Conservation (phyloP, 495 filamentous ascomycete genomes). For the Choiromyces venosus region DNA sequence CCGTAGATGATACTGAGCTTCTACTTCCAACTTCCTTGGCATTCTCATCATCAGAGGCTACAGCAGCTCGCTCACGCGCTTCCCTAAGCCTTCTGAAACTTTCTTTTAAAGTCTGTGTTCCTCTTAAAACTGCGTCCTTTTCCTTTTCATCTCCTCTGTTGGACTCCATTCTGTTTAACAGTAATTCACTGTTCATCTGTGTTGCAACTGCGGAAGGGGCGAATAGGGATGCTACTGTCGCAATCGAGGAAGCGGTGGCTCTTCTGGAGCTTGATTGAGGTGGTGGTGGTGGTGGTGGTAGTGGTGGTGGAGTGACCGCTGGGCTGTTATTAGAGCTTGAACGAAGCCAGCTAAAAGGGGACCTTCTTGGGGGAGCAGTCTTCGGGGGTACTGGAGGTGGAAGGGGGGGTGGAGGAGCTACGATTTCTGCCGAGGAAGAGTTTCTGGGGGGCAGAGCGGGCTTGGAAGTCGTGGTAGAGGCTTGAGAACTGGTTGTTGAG, state of each 20-base stretch:
- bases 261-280: conserved; percentile 29
- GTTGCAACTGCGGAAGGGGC: conserved; percentile 30
- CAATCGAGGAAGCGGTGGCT: conserved; percentile 39
- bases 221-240: conserved; percentile 30
- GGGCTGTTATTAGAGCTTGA: conserved; percentile 24
- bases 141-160: conserved; percentile 40
- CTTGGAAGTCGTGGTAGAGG: conserved; percentile 29
- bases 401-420: conserved; percentile 13
- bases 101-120: conserved; percentile 39
- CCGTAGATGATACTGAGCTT: conserved; percentile 28
- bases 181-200: conserved; percentile 35
- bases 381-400: conserved; percentile 17
- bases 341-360: conserved; percentile 42
- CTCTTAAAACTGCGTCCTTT: conserved; percentile 36
- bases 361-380: conserved; percentile 36
- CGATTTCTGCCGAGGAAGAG: conserved; percentile 12
- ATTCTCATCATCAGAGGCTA: conserved; percentile 14
- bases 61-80: conserved; percentile 27
- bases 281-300: background rate
- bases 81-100: conserved; percentile 41
- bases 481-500: conserved; percentile 34
- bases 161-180: conserved; percentile 28
- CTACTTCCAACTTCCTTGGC: conserved; percentile 14
- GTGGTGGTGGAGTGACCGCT: conserved; percentile 12
- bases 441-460: conserved; percentile 24